Evolutionary conservation across 2,329 filamentous ascomycete species (phyloP), one percentile per base, ranked within the genome.

Genomic region (Clarireedia homoeocarpa): DNA sequence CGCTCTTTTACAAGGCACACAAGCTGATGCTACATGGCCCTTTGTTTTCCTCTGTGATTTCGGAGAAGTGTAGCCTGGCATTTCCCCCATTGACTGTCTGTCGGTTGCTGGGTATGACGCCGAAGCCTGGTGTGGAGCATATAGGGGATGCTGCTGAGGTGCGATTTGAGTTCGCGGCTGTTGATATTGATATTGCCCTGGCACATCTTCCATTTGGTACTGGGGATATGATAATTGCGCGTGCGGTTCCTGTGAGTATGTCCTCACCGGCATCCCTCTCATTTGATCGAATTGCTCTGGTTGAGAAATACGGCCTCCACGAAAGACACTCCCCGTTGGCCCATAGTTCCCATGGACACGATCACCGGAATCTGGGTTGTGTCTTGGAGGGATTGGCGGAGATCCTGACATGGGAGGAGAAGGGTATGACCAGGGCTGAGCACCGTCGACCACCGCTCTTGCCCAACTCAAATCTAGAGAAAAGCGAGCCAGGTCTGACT

Each of bases 1-100:
- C 39, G 89, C 89, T 70, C 83, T 84, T 70, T 92, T 92, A 74
- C 89, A 94, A 58, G 90, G 89, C 63, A 92, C 85, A 69, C 89
- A 94, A 26, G 89, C 89, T 38, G 88, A 91, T 51, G 88, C 87
- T 53, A 92, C 89, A 73, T 94, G 89, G 14, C 87, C 86, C 68
- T 90, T 90, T 5, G 85, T 84, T 69, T 86, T 86, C 62, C 83
- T 76, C 60, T 84, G 81, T 6, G 80, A 75, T 63, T 83, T 85
- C 2, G 82, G 79, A 40, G 82, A 83, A 10, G 74, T 72, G 60
- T 77, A 78, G 3, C 75, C 70, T 38, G 74, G 71, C 24, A 69
- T 70, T 39, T 82, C 79, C n/a, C 72, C 67, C 7, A 70, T 67
- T 56, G 71, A 65, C 14, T 73, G 69, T 58, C 65, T 52, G 30